phyloP scores from a whole-genome alignment of 2,329 filamentous ascomycete genomes.

The Colletotrichum coccodes region DNA sequence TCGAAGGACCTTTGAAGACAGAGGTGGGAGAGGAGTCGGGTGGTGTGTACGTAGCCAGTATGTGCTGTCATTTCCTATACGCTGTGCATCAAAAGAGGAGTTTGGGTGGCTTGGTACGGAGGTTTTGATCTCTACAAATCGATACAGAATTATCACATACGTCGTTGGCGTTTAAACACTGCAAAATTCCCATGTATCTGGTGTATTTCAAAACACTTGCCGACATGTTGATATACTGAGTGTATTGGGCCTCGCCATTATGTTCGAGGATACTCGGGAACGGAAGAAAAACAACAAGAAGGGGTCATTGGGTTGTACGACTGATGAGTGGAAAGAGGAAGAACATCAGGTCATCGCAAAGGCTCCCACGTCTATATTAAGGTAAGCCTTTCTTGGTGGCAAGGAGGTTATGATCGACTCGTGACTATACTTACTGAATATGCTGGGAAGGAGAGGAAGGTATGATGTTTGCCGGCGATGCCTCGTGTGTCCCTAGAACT shows the following conservation, averaged over 20 bases:
- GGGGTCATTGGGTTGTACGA: neutral
- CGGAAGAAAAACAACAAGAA: neutral
- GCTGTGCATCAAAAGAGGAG: slow-evolving; percentile 34
- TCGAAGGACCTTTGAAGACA: slow-evolving; percentile 64
- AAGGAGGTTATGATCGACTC: too few species aligned
- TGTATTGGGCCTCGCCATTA: neutral
- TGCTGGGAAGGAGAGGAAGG: too few species aligned
- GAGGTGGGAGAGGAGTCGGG: neutral
- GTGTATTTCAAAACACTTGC: too few species aligned
- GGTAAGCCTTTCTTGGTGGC: too few species aligned
- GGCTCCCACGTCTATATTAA: too few species aligned
- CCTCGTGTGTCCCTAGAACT: too few species aligned
- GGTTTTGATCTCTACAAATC: slow-evolving; percentile 15
- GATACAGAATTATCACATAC: slow-evolving; percentile 5
- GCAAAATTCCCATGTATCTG: neutral
- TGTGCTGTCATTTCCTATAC: slow-evolving; percentile 19
- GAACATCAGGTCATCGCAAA: too few species aligned
- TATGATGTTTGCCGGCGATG: too few species aligned
- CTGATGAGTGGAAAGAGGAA: neutral
- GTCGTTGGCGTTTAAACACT: neutral
- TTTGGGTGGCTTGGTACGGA: slow-evolving; percentile 32
- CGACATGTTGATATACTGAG: too few species aligned
- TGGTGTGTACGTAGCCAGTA: slow-evolving; percentile 30
- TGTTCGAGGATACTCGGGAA: neutral
- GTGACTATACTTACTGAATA: too few species aligned